Evolutionary conservation across 768 basidiomycete genomes (phyloP).

Genomic region (Xerocomus brunneocitrinus): DNA sequence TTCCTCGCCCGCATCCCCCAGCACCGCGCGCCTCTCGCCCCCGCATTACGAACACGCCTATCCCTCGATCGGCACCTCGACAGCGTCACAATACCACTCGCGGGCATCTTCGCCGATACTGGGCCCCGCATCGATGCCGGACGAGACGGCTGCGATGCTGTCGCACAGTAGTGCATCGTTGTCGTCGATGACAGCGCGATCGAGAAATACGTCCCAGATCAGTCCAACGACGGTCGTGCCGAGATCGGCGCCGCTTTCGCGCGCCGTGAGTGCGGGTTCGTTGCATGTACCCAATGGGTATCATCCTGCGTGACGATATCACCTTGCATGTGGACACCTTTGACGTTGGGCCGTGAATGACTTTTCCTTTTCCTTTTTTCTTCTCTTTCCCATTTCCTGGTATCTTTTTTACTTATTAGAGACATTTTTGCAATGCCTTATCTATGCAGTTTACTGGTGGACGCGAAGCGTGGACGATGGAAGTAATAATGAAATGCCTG

Average conservation of each 20-base stretch:
- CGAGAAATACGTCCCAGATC: slow-evolving; percentile 63
- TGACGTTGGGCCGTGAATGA: background rate
- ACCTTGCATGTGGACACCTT: background rate
- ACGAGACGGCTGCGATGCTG: slow-evolving; percentile 13
- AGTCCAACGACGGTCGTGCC: slow-evolving; percentile 53
- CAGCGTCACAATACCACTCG: slow-evolving; percentile 32
- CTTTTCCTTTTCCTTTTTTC: background rate
- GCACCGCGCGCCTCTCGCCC: slow-evolving; percentile 4
- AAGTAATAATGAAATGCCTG: background rate
- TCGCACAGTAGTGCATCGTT: slow-evolving; percentile 36
- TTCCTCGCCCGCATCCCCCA: slow-evolving; percentile 18
- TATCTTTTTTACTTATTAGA: background rate
- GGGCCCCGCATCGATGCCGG: slow-evolving; percentile 11
- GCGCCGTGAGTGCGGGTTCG: slow-evolving; percentile 27
- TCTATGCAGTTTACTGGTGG: background rate
- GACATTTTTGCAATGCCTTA: background rate
- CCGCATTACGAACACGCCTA: slow-evolving; percentile 20
- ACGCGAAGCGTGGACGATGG: background rate
- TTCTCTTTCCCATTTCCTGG: background rate
- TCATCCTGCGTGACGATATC: background rate
- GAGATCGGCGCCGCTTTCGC: slow-evolving; percentile 37
- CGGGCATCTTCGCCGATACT: slow-evolving; percentile 29
- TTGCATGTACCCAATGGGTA: slow-evolving; percentile 16
- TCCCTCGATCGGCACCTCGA: slow-evolving; percentile 26
- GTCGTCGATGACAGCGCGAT: slow-evolving; percentile 46